Evolutionary conservation across 2,329 filamentous ascomycete species (phyloP), one percentile per base, ranked within the genome.

Genomic region (Fusarium sp.): DNA sequence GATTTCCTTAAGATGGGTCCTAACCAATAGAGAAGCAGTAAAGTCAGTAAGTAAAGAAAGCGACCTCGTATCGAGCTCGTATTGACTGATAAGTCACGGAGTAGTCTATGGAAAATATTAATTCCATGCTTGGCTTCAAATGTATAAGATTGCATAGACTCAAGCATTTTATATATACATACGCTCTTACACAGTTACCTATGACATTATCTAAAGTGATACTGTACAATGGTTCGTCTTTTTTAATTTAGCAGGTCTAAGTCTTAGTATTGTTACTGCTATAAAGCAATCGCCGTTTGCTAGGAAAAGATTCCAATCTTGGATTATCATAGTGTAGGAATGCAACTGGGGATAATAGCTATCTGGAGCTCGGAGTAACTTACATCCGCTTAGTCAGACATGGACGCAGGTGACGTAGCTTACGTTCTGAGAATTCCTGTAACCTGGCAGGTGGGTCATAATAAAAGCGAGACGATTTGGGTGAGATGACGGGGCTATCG

Each of bases 191-290:
- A 37, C 10, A n/a, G 34, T 37, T 11, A 11, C 34, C 34, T 4
- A 12, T 7, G 2, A 12, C 0, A 12, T n/a, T 4, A 11, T 4
- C 34, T 37, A 4, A n/a, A n/a, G 18, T 37, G 5, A 11, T n/a
- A n/a, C 18, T 37, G 10, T 37, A 37, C 18, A 6, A 12, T 4
- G 2, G 10, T 7, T 7, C 10, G 10, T 11, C 18, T 37, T 5
- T 12, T 10, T 37, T 6, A 6, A 12, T 37, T n/a, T 10, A 37
- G 9, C 5, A 7, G 10, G 34, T 37, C 18, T 37, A n/a, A 37
- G 34, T 37, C 5, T 11, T 9, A n/a, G 34, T 11, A n/a, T 37
- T 3, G 6, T 37, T 37, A 11, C 10, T n/a, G 9, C 16, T 37
- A n/a, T 5, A 5, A n/a, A 37, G 3, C 16, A 37, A n/a, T 37